These are phyloP conservation scores for Reutealis trisperma DNA, from an alignment of 345 rosid genomes.

Conservation along the genomic window DNA sequence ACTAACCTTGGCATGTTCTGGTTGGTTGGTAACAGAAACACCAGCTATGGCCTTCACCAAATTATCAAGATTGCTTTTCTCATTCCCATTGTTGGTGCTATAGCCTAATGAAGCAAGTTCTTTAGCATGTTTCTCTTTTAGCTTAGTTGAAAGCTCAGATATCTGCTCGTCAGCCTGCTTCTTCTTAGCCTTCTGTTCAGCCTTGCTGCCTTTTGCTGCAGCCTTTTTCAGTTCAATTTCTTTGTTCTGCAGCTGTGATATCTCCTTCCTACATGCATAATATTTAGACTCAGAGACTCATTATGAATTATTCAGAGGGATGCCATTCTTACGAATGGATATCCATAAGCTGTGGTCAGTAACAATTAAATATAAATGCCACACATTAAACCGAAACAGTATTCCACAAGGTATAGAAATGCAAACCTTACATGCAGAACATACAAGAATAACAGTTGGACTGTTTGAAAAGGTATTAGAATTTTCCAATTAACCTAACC, in stretches of 20 bases:
- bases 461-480: not conserved
- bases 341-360: not conserved
- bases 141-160: conserved; percentile 60
- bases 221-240: conserved; percentile 83
- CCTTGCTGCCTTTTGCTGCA: conserved; percentile 95
- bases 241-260: conserved; percentile 69
- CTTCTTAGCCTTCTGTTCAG: conserved; percentile 96
- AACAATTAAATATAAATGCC: not conserved
- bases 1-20: conserved; percentile 66
- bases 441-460: not conserved
- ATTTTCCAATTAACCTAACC: too few relatives aligned
- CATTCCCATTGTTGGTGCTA: conserved; percentile 41
- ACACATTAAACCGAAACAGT: not conserved
- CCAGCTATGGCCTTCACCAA: conserved; percentile 88
- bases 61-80: conserved; percentile 63
- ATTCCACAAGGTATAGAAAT: not conserved
- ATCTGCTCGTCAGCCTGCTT: conserved; percentile 92
- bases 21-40: conserved; percentile 58
- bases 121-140: conserved; percentile 71
- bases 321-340: not conserved
- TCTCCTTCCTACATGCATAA: conserved; percentile 67
- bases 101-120: conserved; percentile 81
- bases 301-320: not conserved
- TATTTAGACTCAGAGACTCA: not conserved
- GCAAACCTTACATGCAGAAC: not conserved